Evolutionary conservation across 495 filamentous ascomycete species (phyloP), one percentile per base, ranked within the genome.

Genomic region (Tuber microsphaerosporum): DNA sequence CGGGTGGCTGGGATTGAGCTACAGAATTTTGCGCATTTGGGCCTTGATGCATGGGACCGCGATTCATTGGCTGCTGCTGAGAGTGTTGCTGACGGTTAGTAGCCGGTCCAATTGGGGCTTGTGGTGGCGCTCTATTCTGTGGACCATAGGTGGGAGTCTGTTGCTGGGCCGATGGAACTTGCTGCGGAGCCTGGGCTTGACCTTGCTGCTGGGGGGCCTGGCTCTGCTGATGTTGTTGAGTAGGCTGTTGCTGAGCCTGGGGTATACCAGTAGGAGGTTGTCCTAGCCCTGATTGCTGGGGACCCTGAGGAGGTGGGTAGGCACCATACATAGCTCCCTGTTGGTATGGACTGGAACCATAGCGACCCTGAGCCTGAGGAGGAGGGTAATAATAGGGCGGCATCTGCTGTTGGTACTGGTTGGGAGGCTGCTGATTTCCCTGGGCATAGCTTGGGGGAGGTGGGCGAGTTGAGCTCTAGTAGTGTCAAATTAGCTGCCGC

Each of bases 61-160:
- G 77, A 26, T 69, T 42, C 71, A 75, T 83, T 61, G 71, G 81
- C 77, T 72, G 82, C 71, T 75, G 83, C 74, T 81, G 84, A 75
- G 72, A 76, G 72, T 74, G 79, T 81, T 81, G 72, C 79, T 81
- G 81, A 76, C 74, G 74, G 79, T 70, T 79, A 74, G 85, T 85
- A 48, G 84, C 84, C 71, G 88, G 87, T 3, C 89, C 89, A 76
- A 89, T 89, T 8, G 88, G 88, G 39, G 85, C 81, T 14, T 88
- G 87, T 79, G 86, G 88, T 71, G 85, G 87, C 71, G 87, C 88
- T 31, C 86, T 86, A 65, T 82, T 83, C 26, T 70, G 80, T 8
- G 51, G 74, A 43, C 39, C 22, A 43, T 31, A 22, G 19, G 31
- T 56, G 22, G 44, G 76, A 12, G 71, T 76, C 9, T 76, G 83